Conservation (phyloP, 2,329 filamentous ascomycete species). For the Capronia americana region DNA sequence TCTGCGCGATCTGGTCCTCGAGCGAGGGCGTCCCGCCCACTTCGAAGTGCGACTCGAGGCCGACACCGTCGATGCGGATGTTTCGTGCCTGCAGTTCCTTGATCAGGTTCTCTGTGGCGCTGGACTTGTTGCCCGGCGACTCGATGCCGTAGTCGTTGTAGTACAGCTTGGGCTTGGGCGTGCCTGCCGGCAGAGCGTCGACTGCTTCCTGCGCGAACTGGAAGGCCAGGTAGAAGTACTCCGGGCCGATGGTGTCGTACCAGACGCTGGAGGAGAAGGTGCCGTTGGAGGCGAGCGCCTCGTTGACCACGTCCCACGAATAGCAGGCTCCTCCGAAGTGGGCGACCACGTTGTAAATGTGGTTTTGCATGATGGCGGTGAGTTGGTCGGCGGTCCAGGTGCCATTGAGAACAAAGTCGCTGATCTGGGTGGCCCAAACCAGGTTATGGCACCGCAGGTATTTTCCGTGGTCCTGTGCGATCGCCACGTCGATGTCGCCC, state of each 20-base stretch:
- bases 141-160: conserved; percentile 56
- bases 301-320: conserved; percentile 51
- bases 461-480: conserved; percentile 51
- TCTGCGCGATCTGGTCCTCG: conserved; percentile 48
- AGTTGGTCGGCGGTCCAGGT: conserved; percentile 67
- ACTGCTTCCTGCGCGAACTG: conserved; percentile 50
- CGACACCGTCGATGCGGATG: conserved; percentile 57
- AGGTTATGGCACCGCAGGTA: conserved; percentile 68
- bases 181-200: conserved; percentile 34
- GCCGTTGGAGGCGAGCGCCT: conserved; percentile 49
- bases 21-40: conserved; percentile 51
- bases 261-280: conserved; percentile 53
- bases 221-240: conserved; percentile 56
- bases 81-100: conserved; percentile 48
- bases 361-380: conserved; percentile 59
- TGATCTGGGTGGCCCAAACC: conserved; percentile 56
- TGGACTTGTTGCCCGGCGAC: conserved; percentile 46
- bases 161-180: conserved; percentile 48
- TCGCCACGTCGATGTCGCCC: conserved; percentile 58
- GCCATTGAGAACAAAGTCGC: conserved; percentile 58
- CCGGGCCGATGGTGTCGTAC: conserved; percentile 52
- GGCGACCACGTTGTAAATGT: conserved; percentile 47
- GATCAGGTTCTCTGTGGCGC: conserved; percentile 47
- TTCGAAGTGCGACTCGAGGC: conserved; percentile 57
- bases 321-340: conserved; percentile 49